These are phyloP conservation scores for Ophiostoma ips DNA, from an alignment of 2,329 filamentous ascomycete species.

Conservation along the genomic window DNA sequence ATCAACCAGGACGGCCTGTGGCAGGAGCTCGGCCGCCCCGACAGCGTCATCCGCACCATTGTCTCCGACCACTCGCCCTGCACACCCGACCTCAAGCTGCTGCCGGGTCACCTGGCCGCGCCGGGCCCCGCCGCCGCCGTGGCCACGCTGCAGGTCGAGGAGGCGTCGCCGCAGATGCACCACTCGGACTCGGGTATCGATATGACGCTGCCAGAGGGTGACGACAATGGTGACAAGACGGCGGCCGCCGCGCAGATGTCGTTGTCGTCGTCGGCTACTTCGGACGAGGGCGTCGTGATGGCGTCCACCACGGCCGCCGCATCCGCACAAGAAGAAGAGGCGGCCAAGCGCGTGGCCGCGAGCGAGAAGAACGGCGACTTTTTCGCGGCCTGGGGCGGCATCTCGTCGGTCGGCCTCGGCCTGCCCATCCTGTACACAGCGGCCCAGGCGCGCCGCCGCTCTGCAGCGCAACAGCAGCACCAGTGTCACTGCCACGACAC, in stretches of 20 bases:
- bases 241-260: not conserved
- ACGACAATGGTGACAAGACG: conserved; percentile 14
- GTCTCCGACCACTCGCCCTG: conserved; percentile 95
- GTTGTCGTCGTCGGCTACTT: not conserved
- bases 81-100: conserved; percentile 83
- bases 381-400: conserved; percentile 92
- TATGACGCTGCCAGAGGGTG: conserved; percentile 24
- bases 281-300: conserved; percentile 13
- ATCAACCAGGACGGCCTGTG: conserved; percentile 76
- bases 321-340: conserved; percentile 18
- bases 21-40: conserved; percentile 55
- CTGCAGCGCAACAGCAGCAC: conserved; percentile 14
- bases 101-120: conserved; percentile 49
- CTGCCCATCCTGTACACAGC: conserved; percentile 82
- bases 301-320: conserved; percentile 12
- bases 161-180: conserved; percentile 20
- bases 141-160: conserved; percentile 12
- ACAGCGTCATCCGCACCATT: conserved; percentile 79
- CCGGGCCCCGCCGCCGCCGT: not conserved
- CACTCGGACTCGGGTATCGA: conserved; percentile 42
- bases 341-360: not conserved
- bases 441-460: conserved; percentile 43
- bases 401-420: conserved; percentile 84
- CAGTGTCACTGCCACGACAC: conserved; percentile 4
- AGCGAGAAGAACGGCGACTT: conserved; percentile 55